phyloP scores from a whole-genome alignment of 2,329 filamentous ascomycete genomes.

The Tothia fuscella region DNA sequence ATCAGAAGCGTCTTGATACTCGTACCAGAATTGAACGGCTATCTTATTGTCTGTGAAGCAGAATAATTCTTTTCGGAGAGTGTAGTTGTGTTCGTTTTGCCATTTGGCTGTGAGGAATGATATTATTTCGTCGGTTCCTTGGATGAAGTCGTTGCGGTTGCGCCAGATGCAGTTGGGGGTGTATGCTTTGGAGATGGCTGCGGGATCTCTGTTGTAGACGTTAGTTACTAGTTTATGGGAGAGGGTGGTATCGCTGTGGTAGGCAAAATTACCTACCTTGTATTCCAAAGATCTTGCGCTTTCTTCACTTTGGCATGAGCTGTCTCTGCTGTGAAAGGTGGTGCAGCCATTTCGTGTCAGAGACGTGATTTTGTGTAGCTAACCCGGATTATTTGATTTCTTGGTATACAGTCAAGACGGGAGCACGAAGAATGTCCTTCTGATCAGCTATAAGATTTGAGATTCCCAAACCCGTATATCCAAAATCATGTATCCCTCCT shows the following conservation, averaged over 20 bases:
- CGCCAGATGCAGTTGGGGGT: constrained; percentile 69
- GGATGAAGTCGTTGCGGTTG: constrained; percentile 59
- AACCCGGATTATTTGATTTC: too few species aligned
- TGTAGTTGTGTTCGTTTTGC: constrained; percentile 58
- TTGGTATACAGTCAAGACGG: too few species aligned
- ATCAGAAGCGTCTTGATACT: constrained; percentile 56
- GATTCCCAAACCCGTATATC: too few species aligned
- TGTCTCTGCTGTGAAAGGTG: constrained; percentile 64
- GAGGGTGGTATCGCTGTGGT: constrained; percentile 1
- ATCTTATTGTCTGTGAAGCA: constrained; percentile 64
- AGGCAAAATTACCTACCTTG: constrained; percentile 37
- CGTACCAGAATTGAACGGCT: constrained; percentile 86
- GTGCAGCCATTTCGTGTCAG: constrained; percentile 25
- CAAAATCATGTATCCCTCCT: too few species aligned
- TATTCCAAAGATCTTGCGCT: constrained; percentile 76
- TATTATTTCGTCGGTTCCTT: constrained; percentile 55
- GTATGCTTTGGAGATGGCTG: constrained; percentile 57
- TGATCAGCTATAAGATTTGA: too few species aligned
- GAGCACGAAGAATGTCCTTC: too few species aligned
- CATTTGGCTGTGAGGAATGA: constrained; percentile 62
- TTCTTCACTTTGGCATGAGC: constrained; percentile 69
- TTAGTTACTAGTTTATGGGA: not conserved
- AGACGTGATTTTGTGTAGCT: not conserved
- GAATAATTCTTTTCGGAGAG: constrained; percentile 73
- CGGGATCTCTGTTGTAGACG: constrained; percentile 45